A percentile compares a stretch with the other conserved stretches of the same genome.
Conservation (phyloP, 169 alveolate genomes). For the Plasmodium reichenowi region DNA sequence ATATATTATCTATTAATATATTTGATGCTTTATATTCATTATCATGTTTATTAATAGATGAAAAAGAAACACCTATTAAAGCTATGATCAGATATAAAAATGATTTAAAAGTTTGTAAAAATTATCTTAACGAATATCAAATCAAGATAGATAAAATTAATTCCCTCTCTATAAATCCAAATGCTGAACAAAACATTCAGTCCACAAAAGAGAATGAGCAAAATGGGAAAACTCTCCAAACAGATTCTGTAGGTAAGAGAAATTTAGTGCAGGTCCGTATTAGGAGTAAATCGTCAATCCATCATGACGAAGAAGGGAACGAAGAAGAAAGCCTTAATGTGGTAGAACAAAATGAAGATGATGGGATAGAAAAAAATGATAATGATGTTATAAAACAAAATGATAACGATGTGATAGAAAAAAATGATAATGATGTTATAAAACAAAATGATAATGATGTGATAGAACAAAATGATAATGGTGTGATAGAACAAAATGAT, state of each 20-base stretch:
- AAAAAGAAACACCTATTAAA: slow-evolving; percentile 71
- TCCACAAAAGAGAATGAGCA: no score
- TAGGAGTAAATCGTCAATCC: not conserved
- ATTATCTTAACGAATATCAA: slow-evolving; percentile 42
- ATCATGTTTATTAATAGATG: slow-evolving; percentile 55
- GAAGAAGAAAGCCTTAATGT: not conserved
- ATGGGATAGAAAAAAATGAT: no score
- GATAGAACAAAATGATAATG: not conserved
- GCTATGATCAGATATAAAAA: slow-evolving; percentile 72
- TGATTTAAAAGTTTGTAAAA: slow-evolving; percentile 52
- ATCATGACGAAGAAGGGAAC: not conserved
- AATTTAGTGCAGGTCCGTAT: slow-evolving; percentile 31
- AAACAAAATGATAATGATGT: not conserved
- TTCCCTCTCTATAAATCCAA: not conserved
- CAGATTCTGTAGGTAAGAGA: not conserved
- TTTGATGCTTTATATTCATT: slow-evolving; percentile 61
- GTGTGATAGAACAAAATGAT: not conserved
- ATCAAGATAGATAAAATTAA: slow-evolving; percentile 26
- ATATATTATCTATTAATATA: slow-evolving; percentile 23
- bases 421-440: not conserved
- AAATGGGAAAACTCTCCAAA: no score
- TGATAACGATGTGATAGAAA: not conserved
- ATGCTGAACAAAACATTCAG: not conserved
- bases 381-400: not conserved
- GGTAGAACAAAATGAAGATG: not conserved